Evolutionary conservation across 1,284 basidiomycete genomes (phyloP), one percentile per base, ranked within the genome.

Genomic region (Mycena sp.): DNA sequence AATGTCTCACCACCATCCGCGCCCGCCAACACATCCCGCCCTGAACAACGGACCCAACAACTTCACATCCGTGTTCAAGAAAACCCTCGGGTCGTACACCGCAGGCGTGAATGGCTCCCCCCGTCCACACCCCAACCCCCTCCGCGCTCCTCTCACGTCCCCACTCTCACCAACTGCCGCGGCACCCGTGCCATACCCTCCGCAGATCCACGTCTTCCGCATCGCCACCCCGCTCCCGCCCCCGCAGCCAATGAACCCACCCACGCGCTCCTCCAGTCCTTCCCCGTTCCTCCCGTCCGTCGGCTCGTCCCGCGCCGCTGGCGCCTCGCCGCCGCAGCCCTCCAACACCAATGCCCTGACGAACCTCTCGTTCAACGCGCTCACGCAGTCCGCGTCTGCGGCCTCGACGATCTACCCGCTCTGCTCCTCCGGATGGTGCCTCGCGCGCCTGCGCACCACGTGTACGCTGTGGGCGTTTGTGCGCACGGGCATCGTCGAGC

Each of bases 381-480:
- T 3, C 85, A 87, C 71, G 82, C 91, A 58, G 89, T 90, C 80
- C 83, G 85, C 59, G 73, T 88, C 63, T 41, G 55, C 65, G 37
- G 58, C 78, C 14, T 72, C 76, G 19, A 80, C 81, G 17, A 81
- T 81, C n/a, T 93, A 95, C 76, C 90, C 93, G 1, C 80, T 96
- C 10, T 94, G 93, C 72, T 80, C 83, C 23, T 86, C 85, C 48
- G 87, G 90, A 14, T 95, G 93, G 87, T 95, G 93, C 72, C 81
- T 95, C 11, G 74, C 83, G 3, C 85, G 94, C 7, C 80, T 98
- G 19, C 86, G 95, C 12, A 85, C 91, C n/a, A 94, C 95, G 19
- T 97, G 95, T 75, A 92, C 92, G 11, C 81, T 98, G 25, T 98
- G 96, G 94, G 88, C 92, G 21, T 98, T 94, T 73, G 86, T 98